These are phyloP conservation scores for Cladophialophora yegresii DNA, from an alignment of 2,329 filamentous ascomycete genomes.

Conservation along the genomic window DNA sequence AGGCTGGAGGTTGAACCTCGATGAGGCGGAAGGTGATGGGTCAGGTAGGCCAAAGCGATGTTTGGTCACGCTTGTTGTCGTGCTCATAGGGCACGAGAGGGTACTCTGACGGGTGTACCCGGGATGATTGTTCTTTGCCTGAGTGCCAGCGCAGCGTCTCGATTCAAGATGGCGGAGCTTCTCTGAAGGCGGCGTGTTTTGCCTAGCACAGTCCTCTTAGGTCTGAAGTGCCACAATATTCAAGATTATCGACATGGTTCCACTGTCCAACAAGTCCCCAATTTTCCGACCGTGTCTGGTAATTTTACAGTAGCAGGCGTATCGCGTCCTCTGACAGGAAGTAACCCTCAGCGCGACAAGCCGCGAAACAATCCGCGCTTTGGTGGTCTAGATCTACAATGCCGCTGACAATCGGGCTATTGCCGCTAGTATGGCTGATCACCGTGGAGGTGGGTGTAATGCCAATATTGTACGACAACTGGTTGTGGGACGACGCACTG, in stretches of 20 bases:
- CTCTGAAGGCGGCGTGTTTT: background rate
- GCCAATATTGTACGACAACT: constrained; percentile 3
- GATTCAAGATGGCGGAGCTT: background rate
- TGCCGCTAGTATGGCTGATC: constrained; percentile 19
- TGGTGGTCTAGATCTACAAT: background rate
- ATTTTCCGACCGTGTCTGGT: too few species aligned
- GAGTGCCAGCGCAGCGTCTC: background rate
- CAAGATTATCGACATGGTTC: constrained; percentile 26
- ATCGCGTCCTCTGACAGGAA: too few species aligned
- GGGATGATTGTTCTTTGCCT: background rate
- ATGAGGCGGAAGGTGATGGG: background rate
- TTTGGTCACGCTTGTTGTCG: background rate
- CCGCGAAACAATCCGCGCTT: background rate
- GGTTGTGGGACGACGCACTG: constrained; percentile 2
- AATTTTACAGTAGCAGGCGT: too few species aligned
- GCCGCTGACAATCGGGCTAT: constrained; percentile 14
- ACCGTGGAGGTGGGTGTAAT: constrained; percentile 16
- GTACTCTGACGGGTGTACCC: background rate
- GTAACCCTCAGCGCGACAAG: background rate
- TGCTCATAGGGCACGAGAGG: background rate
- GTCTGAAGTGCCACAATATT: constrained; percentile 22
- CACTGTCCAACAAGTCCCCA: too few species aligned
- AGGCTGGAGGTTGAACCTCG: background rate
- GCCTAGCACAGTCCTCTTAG: background rate
- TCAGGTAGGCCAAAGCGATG: background rate